Conservation (phyloP, 2,329 filamentous ascomycete species). For the Stemphylium beticola region DNA sequence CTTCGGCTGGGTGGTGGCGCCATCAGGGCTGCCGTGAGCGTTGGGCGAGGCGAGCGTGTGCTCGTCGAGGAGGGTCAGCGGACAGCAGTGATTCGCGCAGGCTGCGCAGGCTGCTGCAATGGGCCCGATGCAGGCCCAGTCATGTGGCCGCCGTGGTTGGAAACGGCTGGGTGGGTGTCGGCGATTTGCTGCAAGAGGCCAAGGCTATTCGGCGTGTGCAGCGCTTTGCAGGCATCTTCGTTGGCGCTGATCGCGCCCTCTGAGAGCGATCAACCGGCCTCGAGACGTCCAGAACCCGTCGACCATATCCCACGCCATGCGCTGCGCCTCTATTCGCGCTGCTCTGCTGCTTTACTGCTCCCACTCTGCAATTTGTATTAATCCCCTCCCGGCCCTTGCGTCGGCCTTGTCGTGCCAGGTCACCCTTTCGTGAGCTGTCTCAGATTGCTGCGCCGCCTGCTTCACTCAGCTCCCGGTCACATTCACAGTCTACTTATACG, state of each 20-base stretch:
- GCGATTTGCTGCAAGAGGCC: slow-evolving; percentile 27
- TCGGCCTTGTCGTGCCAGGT: slow-evolving; percentile 35
- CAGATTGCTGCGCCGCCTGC: slow-evolving; percentile 31
- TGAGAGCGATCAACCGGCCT: slow-evolving; percentile 19
- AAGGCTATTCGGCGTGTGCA: slow-evolving; percentile 19
- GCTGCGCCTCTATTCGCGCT: slow-evolving; percentile 32
- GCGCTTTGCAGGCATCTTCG: slow-evolving; percentile 25
- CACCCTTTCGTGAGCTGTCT: slow-evolving; percentile 35
- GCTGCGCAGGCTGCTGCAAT: slow-evolving; percentile 13
- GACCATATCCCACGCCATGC: slow-evolving; percentile 22
- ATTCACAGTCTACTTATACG: slow-evolving; percentile 25
- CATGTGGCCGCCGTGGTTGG: slow-evolving; percentile 25
- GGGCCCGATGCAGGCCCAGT: slow-evolving; percentile 21
- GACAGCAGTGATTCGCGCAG: slow-evolving; percentile 19
- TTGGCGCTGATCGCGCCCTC: slow-evolving; percentile 29
- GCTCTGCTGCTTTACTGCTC: slow-evolving; percentile 19
- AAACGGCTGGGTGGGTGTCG: slow-evolving; percentile 15
- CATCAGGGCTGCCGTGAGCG: slow-evolving; percentile 21
- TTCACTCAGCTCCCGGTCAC: slow-evolving; percentile 17
- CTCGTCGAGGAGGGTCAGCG: slow-evolving; percentile 19
- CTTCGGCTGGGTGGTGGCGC: slow-evolving; percentile 4
- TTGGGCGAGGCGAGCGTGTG: slow-evolving; percentile 25
- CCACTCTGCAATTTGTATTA: slow-evolving; percentile 21
- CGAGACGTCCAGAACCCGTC: slow-evolving; percentile 13
- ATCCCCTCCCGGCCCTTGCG: slow-evolving; percentile 23